Evolutionary conservation across 225 moss, liverwort and hornwort genomes (phyloP).

Genomic region (Sphagnum tenellum): DNA sequence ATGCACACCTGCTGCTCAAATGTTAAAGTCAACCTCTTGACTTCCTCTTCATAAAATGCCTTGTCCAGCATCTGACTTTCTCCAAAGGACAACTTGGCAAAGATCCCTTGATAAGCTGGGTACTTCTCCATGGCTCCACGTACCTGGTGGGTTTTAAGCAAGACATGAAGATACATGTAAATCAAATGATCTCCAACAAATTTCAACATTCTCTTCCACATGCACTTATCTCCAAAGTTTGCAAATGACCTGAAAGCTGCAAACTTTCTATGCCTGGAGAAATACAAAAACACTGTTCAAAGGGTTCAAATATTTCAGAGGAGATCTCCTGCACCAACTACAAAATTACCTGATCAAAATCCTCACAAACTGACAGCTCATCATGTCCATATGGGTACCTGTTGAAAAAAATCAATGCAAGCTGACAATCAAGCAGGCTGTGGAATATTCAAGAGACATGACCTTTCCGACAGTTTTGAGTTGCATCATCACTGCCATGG

Average conservation of each 20-base stretch:
- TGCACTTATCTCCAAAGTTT: too few species aligned
- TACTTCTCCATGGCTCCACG: conserved; percentile 93
- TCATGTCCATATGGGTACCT: conserved; percentile 94
- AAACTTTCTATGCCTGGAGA: too few species aligned
- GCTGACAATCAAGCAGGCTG: background rate
- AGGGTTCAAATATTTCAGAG: too few species aligned
- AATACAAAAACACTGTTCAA: too few species aligned
- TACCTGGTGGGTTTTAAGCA: conserved; percentile 31
- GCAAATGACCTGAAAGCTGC: too few species aligned
- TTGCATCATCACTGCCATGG: too few species aligned
- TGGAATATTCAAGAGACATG: background rate
- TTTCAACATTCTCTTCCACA: too few species aligned
- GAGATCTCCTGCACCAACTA: background rate
- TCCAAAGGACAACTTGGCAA: conserved; percentile 83
- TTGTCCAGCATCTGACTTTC: conserved; percentile 99
- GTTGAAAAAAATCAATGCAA: conserved; percentile 2
- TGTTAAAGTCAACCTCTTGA: conserved; percentile 66
- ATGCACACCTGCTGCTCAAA: conserved; percentile 87
- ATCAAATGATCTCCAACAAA: too few species aligned
- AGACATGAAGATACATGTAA: too few species aligned
- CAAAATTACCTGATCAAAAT: conserved; percentile 69
- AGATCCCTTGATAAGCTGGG: conserved; percentile 84
- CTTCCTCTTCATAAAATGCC: conserved; percentile 92
- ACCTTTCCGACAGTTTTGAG: too few species aligned
- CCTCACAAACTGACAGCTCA: conserved; percentile 84